These are phyloP conservation scores for Monosporozyma yasuniensis DNA, from an alignment of 805 yeast species.

Conservation along the genomic window DNA sequence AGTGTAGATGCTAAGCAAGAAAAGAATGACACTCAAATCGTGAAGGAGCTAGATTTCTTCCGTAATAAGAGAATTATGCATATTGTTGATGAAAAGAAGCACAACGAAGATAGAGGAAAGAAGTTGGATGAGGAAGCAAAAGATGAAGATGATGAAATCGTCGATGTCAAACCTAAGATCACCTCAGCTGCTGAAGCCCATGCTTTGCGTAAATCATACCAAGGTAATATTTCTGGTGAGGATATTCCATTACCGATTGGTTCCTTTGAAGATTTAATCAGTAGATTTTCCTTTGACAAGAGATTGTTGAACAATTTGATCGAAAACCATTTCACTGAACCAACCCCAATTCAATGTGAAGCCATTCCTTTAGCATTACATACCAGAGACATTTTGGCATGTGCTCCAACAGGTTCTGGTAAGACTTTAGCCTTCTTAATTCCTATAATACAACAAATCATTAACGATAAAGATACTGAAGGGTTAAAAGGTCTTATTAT, in stretches of 20 bases:
- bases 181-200: constrained; percentile 50
- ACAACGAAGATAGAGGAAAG: constrained; percentile 15
- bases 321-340: constrained; percentile 65
- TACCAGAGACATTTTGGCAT: constrained; percentile 72
- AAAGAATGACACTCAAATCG: constrained; percentile 39
- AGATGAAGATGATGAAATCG: constrained; percentile 23
- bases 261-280: constrained; percentile 70
- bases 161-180: constrained; percentile 36
- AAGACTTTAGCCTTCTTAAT: constrained; percentile 85
- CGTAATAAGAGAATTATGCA: constrained; percentile 40
- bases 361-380: constrained; percentile 67
- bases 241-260: constrained; percentile 90
- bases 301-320: constrained; percentile 49
- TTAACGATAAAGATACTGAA: constrained; percentile 19
- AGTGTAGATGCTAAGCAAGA: constrained; percentile 29
- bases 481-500: constrained; percentile 71
- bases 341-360: constrained; percentile 91
- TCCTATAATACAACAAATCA: constrained; percentile 51
- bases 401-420: constrained; percentile 99
- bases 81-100: constrained; percentile 17
- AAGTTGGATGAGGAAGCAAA: constrained; percentile 25
- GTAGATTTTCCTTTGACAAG: constrained; percentile 57
- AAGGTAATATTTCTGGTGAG: constrained; percentile 67
- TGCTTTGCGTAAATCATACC: constrained; percentile 48
- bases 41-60: constrained; percentile 78